Percentiles rank a stretch among this genome's conserved stretches.
Evolutionary conservation across 345 rosid species (phyloP).

Genomic region (Laguncularia racemosa): DNA sequence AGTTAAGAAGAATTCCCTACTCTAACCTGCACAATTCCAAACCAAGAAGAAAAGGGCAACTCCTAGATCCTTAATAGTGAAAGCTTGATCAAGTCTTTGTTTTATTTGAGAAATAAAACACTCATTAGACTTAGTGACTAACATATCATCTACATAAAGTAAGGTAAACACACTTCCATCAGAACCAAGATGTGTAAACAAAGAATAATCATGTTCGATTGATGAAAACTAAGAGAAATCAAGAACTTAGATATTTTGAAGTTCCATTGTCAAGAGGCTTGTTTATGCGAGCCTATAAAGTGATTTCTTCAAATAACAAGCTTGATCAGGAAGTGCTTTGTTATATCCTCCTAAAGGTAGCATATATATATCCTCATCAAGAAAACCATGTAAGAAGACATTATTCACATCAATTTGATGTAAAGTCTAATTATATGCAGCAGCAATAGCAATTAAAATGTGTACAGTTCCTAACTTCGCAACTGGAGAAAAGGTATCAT

Average conservation of each 20-base stretch:
- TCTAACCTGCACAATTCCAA: background rate
- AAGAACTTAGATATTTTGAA: background rate
- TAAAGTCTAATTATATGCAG: background rate
- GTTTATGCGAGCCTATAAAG: background rate
- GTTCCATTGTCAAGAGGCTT: background rate
- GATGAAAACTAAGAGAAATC: background rate
- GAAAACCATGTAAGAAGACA: background rate
- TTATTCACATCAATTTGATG: background rate
- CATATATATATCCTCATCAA: background rate
- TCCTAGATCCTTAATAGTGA: background rate
- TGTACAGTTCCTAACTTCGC: no score
- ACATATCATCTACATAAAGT: background rate
- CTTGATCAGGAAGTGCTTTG: background rate
- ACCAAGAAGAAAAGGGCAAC: background rate
- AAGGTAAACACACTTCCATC: background rate
- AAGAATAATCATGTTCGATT: background rate
- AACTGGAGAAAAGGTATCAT: background rate
- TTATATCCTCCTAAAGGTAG: background rate
- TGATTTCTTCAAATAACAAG: background rate
- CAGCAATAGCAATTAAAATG: no score
- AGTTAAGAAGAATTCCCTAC: background rate
- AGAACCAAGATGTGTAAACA: background rate
- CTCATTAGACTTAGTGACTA: background rate
- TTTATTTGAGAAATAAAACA: background rate
- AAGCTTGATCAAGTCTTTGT: background rate